phyloP scores from a whole-genome alignment of 768 basidiomycete genomes.

The Hortiboletus flavorubellus region DNA sequence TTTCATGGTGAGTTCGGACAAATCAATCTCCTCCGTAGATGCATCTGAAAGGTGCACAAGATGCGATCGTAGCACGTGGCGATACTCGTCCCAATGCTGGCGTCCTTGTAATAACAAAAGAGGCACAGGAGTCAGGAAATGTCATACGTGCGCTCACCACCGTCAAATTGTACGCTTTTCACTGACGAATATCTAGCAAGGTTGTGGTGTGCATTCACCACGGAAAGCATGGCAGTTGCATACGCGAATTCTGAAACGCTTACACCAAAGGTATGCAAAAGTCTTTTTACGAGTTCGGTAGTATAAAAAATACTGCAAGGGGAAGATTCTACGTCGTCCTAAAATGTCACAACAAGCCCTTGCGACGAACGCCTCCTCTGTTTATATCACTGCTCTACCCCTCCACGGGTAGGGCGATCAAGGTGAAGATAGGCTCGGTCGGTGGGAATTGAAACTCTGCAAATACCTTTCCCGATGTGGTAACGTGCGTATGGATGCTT shows the following conservation, averaged over 20 bases:
- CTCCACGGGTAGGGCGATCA: slow-evolving; percentile 18
- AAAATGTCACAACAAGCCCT: slow-evolving; percentile 1
- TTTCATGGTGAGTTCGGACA: slow-evolving; percentile 49
- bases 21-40: background rate
- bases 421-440: background rate
- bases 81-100: slow-evolving; percentile 55
- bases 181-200: slow-evolving; percentile 42
- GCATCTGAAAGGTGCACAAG: slow-evolving; percentile 24
- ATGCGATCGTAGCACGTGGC: slow-evolving; percentile 36
- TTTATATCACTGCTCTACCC: slow-evolving; percentile 59
- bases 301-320: slow-evolving; percentile 25
- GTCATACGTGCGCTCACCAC: slow-evolving; percentile 25
- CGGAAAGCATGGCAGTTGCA: slow-evolving; percentile 77
- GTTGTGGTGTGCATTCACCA: slow-evolving; percentile 83
- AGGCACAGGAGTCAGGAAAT: slow-evolving; percentile 28
- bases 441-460: background rate
- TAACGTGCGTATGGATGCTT: background rate
- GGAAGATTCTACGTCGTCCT: slow-evolving; percentile 33
- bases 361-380: slow-evolving; percentile 32
- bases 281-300: background rate
- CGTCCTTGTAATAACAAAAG: slow-evolving; percentile 57
- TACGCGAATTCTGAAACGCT: slow-evolving; percentile 54
- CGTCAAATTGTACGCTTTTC: background rate
- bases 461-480: background rate
- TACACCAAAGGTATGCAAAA: slow-evolving; percentile 52